Conservation (phyloP, 441 rosid genomes). For the Hura crepitans region DNA sequence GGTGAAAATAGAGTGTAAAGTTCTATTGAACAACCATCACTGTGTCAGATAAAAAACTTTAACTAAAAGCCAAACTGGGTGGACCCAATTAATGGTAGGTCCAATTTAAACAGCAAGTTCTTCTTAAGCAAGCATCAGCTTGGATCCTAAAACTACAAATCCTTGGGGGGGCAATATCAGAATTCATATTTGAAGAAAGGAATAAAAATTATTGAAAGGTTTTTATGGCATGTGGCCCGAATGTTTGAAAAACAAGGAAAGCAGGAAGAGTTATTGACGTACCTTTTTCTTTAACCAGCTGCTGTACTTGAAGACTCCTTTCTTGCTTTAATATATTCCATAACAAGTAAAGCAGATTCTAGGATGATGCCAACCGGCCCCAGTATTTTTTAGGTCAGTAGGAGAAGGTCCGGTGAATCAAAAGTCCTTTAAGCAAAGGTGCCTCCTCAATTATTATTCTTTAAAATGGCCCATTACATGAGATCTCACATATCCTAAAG, state of each 20-base stretch:
- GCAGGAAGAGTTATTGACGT: conserved; percentile 38
- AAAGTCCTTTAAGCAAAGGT: conserved; percentile 61
- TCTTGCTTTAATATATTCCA: conserved; percentile 55
- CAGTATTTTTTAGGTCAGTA: conserved; percentile 31
- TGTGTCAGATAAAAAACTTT: conserved; percentile 18
- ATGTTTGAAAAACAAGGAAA: conserved; percentile 73
- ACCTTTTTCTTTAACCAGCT: conserved; percentile 65
- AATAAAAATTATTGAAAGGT: conserved; percentile 45
- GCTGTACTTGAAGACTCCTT: conserved; percentile 45
- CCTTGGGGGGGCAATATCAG: conserved; percentile 28
- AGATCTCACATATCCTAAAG: conserved; percentile 44
- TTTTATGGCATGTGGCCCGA: conserved; percentile 52
- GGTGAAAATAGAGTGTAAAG: conserved; percentile 12
- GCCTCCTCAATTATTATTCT: conserved; percentile 61
- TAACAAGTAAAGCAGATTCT: conserved; percentile 69
- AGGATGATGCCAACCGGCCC: conserved; percentile 59
- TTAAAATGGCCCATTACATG: conserved; percentile 46
- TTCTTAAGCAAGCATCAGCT: conserved; percentile 36
- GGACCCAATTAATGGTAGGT: conserved; percentile 29
- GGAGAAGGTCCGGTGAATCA: conserved; percentile 58
- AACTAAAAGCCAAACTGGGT: conserved; percentile 18
- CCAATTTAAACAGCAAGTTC: conserved; percentile 36
- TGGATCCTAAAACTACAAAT: conserved; percentile 18
- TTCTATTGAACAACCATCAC: conserved; percentile 16
- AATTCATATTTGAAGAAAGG: conserved; percentile 48